phyloP scores from a whole-genome alignment of 1,284 basidiomycete genomes.

The Leccinum subrobustum region DNA sequence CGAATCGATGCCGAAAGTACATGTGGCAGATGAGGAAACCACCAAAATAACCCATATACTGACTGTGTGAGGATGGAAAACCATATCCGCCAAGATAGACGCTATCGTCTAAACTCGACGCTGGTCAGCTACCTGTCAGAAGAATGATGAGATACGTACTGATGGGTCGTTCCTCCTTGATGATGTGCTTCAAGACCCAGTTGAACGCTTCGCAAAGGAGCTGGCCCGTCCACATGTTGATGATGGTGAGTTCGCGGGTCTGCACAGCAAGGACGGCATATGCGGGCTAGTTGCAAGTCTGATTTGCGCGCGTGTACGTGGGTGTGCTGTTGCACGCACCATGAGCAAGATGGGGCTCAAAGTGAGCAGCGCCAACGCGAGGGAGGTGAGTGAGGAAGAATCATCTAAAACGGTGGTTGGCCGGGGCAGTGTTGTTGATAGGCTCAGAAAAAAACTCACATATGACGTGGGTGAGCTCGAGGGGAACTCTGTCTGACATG shows the following conservation, averaged over 20 bases:
- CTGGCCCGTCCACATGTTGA: slow-evolving; percentile 84
- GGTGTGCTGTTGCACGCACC: slow-evolving; percentile 40
- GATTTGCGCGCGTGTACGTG: slow-evolving; percentile 6
- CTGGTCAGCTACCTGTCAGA: not conserved
- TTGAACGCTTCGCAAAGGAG: slow-evolving; percentile 73
- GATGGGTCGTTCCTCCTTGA: slow-evolving; percentile 70
- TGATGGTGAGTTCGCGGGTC: slow-evolving; percentile 74
- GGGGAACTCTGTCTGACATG: slow-evolving; percentile 36
- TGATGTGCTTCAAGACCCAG: slow-evolving; percentile 62
- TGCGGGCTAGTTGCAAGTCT: slow-evolving; percentile 51
- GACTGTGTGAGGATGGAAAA: slow-evolving; percentile 86
- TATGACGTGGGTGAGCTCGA: slow-evolving; percentile 68
- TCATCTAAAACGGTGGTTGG: slow-evolving; percentile 50
- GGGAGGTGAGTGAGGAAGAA: slow-evolving; percentile 58
- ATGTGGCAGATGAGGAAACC: slow-evolving; percentile 77
- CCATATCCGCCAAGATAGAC: slow-evolving; percentile 64
- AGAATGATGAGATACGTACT: slow-evolving; percentile 40
- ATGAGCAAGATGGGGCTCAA: slow-evolving; percentile 76
- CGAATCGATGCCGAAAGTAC: slow-evolving; percentile 66
- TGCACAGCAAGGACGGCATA: slow-evolving; percentile 76
- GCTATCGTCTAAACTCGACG: slow-evolving; percentile 12
- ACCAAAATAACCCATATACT: slow-evolving; percentile 87
- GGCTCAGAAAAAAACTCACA: slow-evolving; percentile 41
- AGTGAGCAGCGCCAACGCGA: slow-evolving; percentile 67
- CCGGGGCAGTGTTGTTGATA: slow-evolving; percentile 2